Evolutionary conservation across 2,329 filamentous ascomycete genomes (phyloP).

Genomic region (Blastomyces silverae): DNA sequence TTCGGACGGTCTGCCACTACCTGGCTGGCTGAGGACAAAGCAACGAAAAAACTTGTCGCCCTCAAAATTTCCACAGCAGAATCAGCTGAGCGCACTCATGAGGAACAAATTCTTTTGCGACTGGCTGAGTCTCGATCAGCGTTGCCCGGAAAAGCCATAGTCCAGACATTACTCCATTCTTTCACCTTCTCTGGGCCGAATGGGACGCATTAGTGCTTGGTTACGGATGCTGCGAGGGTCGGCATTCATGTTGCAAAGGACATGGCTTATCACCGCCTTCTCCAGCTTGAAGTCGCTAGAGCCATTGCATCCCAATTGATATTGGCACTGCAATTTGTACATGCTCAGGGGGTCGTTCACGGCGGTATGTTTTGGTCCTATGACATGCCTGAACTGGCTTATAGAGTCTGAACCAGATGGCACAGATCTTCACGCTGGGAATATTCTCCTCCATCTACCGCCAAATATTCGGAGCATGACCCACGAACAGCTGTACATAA

Average conservation of each 20-base stretch:
- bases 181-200: constrained; percentile 24
- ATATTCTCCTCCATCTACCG: constrained; percentile 24
- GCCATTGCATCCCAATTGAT: constrained; percentile 24
- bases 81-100: constrained; percentile 16
- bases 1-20: constrained; percentile 21
- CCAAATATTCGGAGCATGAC: constrained; percentile 23
- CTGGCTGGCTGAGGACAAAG: constrained; percentile 21
- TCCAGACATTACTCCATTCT: constrained; percentile 22
- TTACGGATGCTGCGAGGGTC: constrained; percentile 22
- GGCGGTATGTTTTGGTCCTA: constrained; percentile 22
- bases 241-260: constrained; percentile 23
- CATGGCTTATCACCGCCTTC: constrained; percentile 19
- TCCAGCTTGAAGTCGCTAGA: constrained; percentile 21
- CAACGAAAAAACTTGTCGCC: constrained; percentile 15
- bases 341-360: constrained; percentile 27
- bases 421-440: constrained; percentile 25
- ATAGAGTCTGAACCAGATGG: constrained; percentile 3
- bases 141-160: constrained; percentile 18
- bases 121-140: constrained; percentile 13
- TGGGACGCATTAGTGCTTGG: constrained; percentile 24
- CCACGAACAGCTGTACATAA: constrained; percentile 19
- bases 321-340: constrained; percentile 24
- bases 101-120: constrained; percentile 18
- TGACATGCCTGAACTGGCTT: neutral
- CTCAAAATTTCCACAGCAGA: constrained; percentile 20